Conservation (phyloP, 306 rosid genomes). For the Acmispon strigosus region DNA sequence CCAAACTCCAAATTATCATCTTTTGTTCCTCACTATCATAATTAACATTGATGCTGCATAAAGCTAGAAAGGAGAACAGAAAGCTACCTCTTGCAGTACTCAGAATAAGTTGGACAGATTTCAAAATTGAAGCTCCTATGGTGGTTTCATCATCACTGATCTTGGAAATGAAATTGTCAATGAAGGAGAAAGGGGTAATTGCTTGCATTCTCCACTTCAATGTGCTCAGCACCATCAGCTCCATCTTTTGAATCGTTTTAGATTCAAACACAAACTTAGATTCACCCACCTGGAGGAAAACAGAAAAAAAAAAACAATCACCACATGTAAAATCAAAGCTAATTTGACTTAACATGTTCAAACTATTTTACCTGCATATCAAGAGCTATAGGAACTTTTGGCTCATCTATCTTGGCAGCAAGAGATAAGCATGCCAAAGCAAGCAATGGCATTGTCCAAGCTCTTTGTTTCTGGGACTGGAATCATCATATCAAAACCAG, state of each 20-base stretch:
- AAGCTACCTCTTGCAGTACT: slow-evolving; percentile 43
- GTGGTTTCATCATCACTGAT: slow-evolving; percentile 44
- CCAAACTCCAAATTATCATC: slow-evolving; percentile 32
- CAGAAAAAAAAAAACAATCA: background rate
- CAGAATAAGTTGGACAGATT: slow-evolving; percentile 52
- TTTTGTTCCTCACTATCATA: background rate
- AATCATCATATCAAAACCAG: slow-evolving; percentile 19
- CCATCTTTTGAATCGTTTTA: slow-evolving; percentile 74
- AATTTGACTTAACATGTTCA: background rate
- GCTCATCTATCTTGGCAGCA: slow-evolving; percentile 88
- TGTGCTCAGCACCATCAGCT: slow-evolving; percentile 77
- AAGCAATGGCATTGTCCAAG: slow-evolving; percentile 83
- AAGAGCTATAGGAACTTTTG: slow-evolving; percentile 49
- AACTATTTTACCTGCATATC: slow-evolving; percentile 72
- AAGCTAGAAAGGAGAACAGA: background rate
- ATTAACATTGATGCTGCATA: background rate
- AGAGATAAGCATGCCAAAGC: slow-evolving; percentile 83
- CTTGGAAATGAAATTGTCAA: slow-evolving; percentile 66
- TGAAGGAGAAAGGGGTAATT: slow-evolving; percentile 83
- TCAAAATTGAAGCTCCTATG: slow-evolving; percentile 28
- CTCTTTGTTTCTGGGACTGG: slow-evolving; percentile 45
- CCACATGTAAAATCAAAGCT: background rate
- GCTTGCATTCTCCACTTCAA: slow-evolving; percentile 92
- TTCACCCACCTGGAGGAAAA: slow-evolving; percentile 45
- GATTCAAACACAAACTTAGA: slow-evolving; percentile 73